Evolutionary conservation across 2,329 filamentous ascomycete species (phyloP).

Genomic region (Xylariales sp.): DNA sequence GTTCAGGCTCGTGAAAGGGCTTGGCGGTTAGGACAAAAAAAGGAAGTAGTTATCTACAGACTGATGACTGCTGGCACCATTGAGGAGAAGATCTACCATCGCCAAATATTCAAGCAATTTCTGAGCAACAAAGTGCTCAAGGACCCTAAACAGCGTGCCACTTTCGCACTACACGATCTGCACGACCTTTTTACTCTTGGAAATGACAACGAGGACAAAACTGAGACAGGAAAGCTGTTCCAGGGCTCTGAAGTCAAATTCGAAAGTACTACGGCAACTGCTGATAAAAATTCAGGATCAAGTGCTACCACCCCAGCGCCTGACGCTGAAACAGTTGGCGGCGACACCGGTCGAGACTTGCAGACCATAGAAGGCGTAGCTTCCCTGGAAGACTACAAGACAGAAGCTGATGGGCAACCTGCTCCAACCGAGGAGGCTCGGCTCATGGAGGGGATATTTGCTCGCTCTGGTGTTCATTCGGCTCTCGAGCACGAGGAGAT

Average conservation of each 20-base stretch:
- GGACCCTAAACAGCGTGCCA: conserved; percentile 89
- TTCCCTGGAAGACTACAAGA: conserved; percentile 21
- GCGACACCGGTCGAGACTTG: conserved; percentile 24
- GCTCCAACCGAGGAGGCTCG: conserved; percentile 59
- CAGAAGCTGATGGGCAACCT: conserved; percentile 47
- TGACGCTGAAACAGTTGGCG: conserved; percentile 7
- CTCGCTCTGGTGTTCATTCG: conserved; percentile 80
- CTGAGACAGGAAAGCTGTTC: conserved; percentile 83
- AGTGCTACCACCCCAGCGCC: conserved; percentile 8
- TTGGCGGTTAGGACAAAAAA: conserved; percentile 92
- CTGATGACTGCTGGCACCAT: conserved; percentile 98
- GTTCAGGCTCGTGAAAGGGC: conserved; percentile 92
- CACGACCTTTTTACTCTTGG: conserved; percentile 87
- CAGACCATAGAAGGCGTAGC: conserved; percentile 27
- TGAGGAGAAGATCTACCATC: conserved; percentile 98
- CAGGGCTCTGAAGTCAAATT: conserved; percentile 78
- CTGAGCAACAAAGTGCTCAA: conserved; percentile 93
- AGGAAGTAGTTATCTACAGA: conserved; percentile 91
- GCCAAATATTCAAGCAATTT: conserved; percentile 98
- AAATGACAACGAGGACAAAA: conserved; percentile 61
- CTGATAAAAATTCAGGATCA: conserved; percentile 4
- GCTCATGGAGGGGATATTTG: conserved; percentile 85
- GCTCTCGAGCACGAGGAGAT: conserved; percentile 92
- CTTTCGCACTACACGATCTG: conserved; percentile 83
- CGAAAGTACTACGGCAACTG: conserved; percentile 25